These are phyloP conservation scores for Tolypocladium cylindrosporum DNA, from an alignment of 2,329 filamentous ascomycete genomes.

Conservation along the genomic window DNA sequence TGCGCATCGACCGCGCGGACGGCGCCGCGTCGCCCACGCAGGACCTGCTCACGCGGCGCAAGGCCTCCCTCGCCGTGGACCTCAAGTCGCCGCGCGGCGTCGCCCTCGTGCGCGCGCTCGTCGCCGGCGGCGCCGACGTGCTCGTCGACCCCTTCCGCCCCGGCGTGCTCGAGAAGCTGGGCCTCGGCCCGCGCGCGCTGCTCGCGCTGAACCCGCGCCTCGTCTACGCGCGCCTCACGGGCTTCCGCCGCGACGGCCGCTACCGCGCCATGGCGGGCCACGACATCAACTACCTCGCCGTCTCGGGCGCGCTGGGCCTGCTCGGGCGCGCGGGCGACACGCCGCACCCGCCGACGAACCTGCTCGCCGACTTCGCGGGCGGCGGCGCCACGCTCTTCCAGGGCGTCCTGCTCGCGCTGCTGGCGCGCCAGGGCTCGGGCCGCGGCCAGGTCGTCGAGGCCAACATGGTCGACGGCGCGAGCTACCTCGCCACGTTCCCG, in stretches of 20 bases:
- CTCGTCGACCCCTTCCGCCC: constrained; percentile 92
- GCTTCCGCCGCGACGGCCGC: constrained; percentile 77
- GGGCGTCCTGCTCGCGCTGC: constrained; percentile 70
- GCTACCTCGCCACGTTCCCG: constrained; percentile 70
- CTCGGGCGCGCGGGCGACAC: constrained; percentile 60
- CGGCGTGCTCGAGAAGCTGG: constrained; percentile 77
- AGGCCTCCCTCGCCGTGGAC: constrained; percentile 70
- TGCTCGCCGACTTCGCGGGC: constrained; percentile 85
- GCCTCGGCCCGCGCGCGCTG: constrained; percentile 63
- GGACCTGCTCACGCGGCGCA: constrained; percentile 73
- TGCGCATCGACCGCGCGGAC: constrained; percentile 68
- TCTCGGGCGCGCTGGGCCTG: constrained; percentile 68
- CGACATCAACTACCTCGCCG: constrained; percentile 93
- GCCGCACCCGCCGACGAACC: constrained; percentile 72
- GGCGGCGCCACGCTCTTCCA: constrained; percentile 75
- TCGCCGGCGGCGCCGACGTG: constrained; percentile 66
- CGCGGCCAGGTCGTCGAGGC: constrained; percentile 83
- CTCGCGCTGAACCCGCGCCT: constrained; percentile 60
- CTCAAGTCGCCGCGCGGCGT: constrained; percentile 59
- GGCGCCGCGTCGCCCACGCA: constrained; percentile 32
- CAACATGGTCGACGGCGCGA: constrained; percentile 90
- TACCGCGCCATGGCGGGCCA: constrained; percentile 87
- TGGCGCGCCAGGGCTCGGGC: constrained; percentile 54
- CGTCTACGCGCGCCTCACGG: constrained; percentile 78
- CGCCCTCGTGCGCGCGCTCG: constrained; percentile 54